Percentiles rank a stretch among this genome's conserved stretches.
Evolutionary conservation across 1,284 basidiomycete species (phyloP).

Genomic region (Naganishia sp.): DNA sequence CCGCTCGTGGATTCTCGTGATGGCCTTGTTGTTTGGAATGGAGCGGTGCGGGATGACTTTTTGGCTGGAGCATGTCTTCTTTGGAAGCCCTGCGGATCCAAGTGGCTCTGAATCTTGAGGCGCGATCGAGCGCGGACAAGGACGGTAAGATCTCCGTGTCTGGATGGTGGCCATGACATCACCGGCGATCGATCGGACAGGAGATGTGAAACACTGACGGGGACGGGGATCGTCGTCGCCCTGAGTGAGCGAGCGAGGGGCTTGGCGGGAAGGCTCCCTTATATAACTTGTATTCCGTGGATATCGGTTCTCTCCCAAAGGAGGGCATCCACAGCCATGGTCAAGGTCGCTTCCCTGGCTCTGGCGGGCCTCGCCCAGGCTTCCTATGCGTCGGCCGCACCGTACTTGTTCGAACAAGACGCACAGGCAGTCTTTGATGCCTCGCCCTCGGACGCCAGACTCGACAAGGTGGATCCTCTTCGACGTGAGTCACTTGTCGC

Average conservation of each 20-base stretch:
- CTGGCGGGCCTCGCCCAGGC: slow-evolving; percentile 8
- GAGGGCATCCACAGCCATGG: slow-evolving; percentile 2
- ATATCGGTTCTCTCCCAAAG: neutral
- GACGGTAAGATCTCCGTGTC: no score
- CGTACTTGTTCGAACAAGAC: slow-evolving; percentile 6
- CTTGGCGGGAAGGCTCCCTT: neutral
- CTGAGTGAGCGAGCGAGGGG: no score
- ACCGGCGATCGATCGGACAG: neutral
- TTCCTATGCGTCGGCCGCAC: slow-evolving; percentile 8
- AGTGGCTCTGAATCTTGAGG: no score
- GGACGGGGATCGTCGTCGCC: neutral
- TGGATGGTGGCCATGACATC: slow-evolving; percentile 3
- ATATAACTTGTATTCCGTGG: neutral
- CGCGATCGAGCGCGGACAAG: no score
- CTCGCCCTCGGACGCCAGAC: neutral
- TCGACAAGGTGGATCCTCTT: slow-evolving; percentile 40
- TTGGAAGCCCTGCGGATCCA: no score
- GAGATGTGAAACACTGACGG: neutral
- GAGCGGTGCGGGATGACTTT: no score
- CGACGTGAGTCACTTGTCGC: slow-evolving; percentile 36
- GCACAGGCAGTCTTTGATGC: slow-evolving; percentile 14
- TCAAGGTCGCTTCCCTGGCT: slow-evolving; percentile 19
- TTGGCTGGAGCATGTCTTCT: no score
- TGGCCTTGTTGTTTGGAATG: no score
- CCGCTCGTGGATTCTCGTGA: neutral